A percentile compares a stretch with the other conserved stretches of the same genome.
phyloP scores from a whole-genome alignment of 2,329 filamentous ascomycete species.

The Tolypocladium guangdongense region DNA sequence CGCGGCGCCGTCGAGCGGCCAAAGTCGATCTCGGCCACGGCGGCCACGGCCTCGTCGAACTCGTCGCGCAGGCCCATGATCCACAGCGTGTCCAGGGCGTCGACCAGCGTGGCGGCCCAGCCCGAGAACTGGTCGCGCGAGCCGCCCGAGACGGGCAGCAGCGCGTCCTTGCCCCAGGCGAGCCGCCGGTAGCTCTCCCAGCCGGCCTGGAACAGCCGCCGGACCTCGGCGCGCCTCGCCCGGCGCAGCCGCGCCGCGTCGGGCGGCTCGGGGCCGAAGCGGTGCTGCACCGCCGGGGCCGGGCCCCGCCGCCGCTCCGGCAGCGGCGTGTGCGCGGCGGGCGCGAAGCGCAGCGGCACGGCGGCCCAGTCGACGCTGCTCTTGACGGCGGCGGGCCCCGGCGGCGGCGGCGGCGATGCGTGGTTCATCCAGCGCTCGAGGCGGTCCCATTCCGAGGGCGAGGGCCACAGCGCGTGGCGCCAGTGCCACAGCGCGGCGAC shows the following conservation, averaged over 20 bases:
- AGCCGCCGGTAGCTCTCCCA: constrained; percentile 44
- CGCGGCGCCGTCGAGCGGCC: constrained; percentile 31
- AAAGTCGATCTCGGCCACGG: constrained; percentile 50
- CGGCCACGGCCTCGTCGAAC: constrained; percentile 51
- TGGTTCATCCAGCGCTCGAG: constrained; percentile 11
- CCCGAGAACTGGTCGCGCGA: constrained; percentile 50
- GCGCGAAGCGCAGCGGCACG: constrained; percentile 15
- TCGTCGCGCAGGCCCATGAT: constrained; percentile 58
- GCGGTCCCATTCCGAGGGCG: constrained; percentile 2
- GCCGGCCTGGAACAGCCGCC: constrained; percentile 21
- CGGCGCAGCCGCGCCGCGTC: constrained; percentile 14
- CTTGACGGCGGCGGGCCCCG: constrained; percentile 2
- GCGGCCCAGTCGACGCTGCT: constrained; percentile 27
- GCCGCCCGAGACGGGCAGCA: constrained; percentile 43
- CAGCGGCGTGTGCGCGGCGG: constrained; percentile 12
- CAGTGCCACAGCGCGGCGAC: constrained; percentile 1
- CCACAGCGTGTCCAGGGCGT: constrained; percentile 60
- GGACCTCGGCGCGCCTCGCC: constrained; percentile 20
- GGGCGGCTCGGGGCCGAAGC: constrained; percentile 16
- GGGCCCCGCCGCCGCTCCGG: constrained; percentile 8
- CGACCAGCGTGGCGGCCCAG: constrained; percentile 58
- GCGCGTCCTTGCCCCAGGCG: constrained; percentile 55
- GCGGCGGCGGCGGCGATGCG: background rate
- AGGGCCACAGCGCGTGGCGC: background rate
- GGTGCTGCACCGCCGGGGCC: constrained; percentile 25